Base-by-base conservation (phyloP, 2,329 filamentous ascomycete species). In the Colletotrichum tropicale region DNA sequence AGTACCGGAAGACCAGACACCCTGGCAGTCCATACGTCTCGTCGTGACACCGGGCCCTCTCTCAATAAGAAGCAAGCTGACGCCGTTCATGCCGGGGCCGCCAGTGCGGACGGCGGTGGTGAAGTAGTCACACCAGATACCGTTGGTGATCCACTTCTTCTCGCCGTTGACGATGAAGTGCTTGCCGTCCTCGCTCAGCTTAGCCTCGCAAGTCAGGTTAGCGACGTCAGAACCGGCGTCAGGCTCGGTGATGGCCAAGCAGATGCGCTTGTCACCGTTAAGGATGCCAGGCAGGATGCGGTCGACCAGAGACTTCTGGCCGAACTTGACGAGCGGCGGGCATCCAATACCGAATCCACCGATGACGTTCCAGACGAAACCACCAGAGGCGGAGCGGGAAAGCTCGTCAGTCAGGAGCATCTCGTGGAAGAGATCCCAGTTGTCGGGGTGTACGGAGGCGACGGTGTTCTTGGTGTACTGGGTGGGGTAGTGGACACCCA, bases 91-190 rank as follows among this genome's bases (percentile, higher is more conserved):
- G 79, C 97, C 97, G 28, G 91, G 88, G 38, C 93, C 94, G 78
- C 94, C 96, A 15, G 97, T 99, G 76, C 97, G 94, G 52, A 99
- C 97, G 30, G 96, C 97, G 16, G 95, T 98, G 71, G 97, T 98
- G 89, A 98, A 98, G 89, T 98, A 99, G 85, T 99, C 97, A 77
- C 90, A 92, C 95, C 96, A 98, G 82, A 98, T 92, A 82, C 97
- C 97, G 87, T 99, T 99, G 81, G 96, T 98, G 86, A 98, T 98
- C 96, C 97, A 98, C 88, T 99, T 99, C 94, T 99, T 98, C 92
- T 98, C 96, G 71, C 97, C 97, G 83, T 98, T 99, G 86, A 99
- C 97, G 80, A 98, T 98, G 87, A 98, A 99, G 88, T 98, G 95
- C 89, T 98, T 98, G 82, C 97, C 97, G 81, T 99, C 97, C 80